These are phyloP conservation scores for Adenanthera pavonina DNA, from an alignment of 306 rosid species.

Conservation along the genomic window DNA sequence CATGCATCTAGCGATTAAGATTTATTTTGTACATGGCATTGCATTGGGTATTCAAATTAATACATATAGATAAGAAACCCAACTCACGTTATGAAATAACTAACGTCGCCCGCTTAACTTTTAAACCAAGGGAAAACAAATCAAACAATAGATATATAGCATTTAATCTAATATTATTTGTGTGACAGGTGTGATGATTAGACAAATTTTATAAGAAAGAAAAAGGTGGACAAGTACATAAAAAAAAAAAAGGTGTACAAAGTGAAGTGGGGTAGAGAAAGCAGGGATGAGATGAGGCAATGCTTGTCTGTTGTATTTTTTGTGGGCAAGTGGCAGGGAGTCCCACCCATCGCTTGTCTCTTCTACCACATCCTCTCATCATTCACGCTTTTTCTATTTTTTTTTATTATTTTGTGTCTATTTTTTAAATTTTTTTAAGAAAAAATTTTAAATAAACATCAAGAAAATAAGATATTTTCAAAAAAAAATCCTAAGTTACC, in stretches of 20 bases:
- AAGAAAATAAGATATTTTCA: too few species aligned
- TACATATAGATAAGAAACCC: too few species aligned
- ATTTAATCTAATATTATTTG: background rate
- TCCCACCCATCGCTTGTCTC: conserved; percentile 57
- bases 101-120: too few species aligned
- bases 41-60: background rate
- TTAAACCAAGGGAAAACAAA: too few species aligned
- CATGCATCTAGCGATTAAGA: background rate
- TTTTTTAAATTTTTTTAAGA: too few species aligned
- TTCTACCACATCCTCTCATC: conserved; percentile 28
- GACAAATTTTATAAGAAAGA: background rate
- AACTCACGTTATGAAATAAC: too few species aligned
- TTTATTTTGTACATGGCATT: background rate
- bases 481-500: too few species aligned
- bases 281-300: background rate
- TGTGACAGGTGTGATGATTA: too few species aligned
- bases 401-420: background rate
- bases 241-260: conserved; percentile 11
- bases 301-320: conserved; percentile 26
- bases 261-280: conserved; percentile 2
- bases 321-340: conserved; percentile 46
- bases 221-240: background rate
- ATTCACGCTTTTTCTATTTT: conserved; percentile 7
- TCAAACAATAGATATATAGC: too few species aligned
- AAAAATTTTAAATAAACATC: too few species aligned